Evolutionary conservation across 768 basidiomycete species (phyloP).

Genomic region (Postia placenta): DNA sequence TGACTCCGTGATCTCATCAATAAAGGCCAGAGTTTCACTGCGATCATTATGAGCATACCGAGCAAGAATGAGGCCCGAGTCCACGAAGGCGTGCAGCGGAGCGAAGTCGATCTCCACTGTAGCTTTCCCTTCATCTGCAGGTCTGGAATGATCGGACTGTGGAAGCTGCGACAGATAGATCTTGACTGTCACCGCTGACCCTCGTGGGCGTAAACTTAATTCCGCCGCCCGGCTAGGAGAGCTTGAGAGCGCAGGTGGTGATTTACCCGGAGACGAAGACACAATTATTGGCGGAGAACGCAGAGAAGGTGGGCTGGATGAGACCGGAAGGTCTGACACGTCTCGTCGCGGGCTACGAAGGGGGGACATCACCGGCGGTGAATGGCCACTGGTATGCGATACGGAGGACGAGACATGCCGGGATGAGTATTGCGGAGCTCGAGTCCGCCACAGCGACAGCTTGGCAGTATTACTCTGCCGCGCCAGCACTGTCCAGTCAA

Average conservation of each 20-base stretch:
- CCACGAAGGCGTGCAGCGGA: slow-evolving; percentile 75
- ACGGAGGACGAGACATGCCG: too few species aligned
- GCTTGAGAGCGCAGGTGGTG: slow-evolving; percentile 2
- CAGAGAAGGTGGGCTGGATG: slow-evolving; percentile 1
- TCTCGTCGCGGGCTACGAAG: slow-evolving; percentile 1
- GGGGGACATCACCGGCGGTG: background rate
- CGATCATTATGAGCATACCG: slow-evolving; percentile 20
- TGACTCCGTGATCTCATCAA: slow-evolving; percentile 35
- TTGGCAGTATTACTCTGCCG: slow-evolving; percentile 40
- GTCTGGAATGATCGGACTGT: background rate
- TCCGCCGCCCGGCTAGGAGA: slow-evolving; percentile 4
- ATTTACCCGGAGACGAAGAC: slow-evolving; percentile 12
- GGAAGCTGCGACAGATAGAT: background rate
- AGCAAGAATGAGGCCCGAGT: slow-evolving; percentile 44
- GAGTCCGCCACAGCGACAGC: slow-evolving; percentile 59
- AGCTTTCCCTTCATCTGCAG: background rate
- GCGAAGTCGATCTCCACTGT: slow-evolving; percentile 33
- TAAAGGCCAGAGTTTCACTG: slow-evolving; percentile 37
- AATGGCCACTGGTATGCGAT: slow-evolving; percentile 4
- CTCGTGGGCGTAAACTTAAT: background rate
- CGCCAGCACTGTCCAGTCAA: slow-evolving; percentile 55
- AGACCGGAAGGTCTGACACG: background rate
- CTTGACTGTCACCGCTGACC: slow-evolving; percentile 8
- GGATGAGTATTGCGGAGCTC: slow-evolving; percentile 22
- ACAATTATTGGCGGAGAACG: slow-evolving; percentile 5